Base-by-base conservation (phyloP, 495 filamentous ascomycete species). In the Penicillium egyptiacum region DNA sequence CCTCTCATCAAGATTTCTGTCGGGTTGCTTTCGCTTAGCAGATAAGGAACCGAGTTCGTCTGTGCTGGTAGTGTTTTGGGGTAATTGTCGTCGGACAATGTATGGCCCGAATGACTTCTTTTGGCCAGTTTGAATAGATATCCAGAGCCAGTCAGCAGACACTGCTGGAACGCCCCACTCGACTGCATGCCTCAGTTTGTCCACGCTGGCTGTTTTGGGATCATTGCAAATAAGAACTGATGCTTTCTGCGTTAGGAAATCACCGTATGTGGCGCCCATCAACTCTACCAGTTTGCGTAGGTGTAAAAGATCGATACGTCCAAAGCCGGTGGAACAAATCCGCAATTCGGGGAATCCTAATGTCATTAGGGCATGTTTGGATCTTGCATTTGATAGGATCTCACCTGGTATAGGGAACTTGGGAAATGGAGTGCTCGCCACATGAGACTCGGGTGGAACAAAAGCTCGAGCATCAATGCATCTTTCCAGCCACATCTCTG, bases 401-500 rank as follows among this genome's bases (percentile, higher is more conserved):
- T 58, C 62, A 86, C 85, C 81, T 75, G 74, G 62, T 16, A 96
- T 82, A 26, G 86, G 87, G 53, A 89, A 88, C 30, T 69, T 64
- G 6, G 82, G 78, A 57, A 96, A 88, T 1, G 93, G 92, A 4
- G 80, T 86, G 57, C 88, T 90, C 23, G 89, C 82, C 53, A 90
- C 78, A 67, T 93, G 81, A 1, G 83, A 78, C 48, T 74, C 69
- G n/a, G 92, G 90, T 10, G 86, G 76, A 35, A 90, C 82, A 54
- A 91, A 80, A 9, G 69, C 75, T 63, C 89, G 91, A 16, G 84
- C 80, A 63, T 91, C 83, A 31, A 98, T 73, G 68, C 93, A 98
- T 42, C 84, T 80, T 71, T 98, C 94, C 37, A 98, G 78, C 86
- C 93, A 98, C 80, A 92, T 94, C 60, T 96, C 89, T 10, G 90